Percentiles rank a stretch among this genome's conserved stretches.
These are phyloP conservation scores for Neurospora sublineolata DNA, from an alignment of 495 filamentous ascomycete species.

Conservation along the genomic window DNA sequence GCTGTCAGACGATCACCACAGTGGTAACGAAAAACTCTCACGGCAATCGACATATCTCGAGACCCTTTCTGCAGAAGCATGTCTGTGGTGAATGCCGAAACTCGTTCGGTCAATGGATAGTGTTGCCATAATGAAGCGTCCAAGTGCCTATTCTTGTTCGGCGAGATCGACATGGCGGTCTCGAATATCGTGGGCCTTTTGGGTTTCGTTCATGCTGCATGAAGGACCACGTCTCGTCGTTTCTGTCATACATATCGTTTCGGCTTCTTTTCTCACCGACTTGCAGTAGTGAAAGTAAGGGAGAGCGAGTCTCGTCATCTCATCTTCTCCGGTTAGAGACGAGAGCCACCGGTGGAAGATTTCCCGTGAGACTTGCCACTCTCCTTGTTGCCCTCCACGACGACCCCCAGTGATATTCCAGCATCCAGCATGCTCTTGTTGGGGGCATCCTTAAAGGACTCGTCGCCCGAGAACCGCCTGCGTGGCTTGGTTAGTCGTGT, in stretches of 20 bases:
- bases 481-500: not conserved
- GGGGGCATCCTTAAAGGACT: constrained; percentile 40
- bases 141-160: not conserved
- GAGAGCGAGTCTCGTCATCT: not conserved
- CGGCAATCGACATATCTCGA: not conserved
- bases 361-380: not conserved
- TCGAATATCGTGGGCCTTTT: not conserved
- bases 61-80: not conserved
- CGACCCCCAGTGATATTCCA: constrained; percentile 23
- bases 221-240: not conserved
- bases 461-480: constrained; percentile 69
- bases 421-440: constrained; percentile 17
- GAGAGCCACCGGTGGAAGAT: not conserved
- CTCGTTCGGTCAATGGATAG: not conserved
- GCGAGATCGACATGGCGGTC: not conserved
- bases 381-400: constrained; percentile 16
- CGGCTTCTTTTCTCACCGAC: not conserved
- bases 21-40: not conserved
- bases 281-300: not conserved
- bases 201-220: not conserved
- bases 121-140: not conserved
- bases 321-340: not conserved
- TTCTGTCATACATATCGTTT: not conserved
- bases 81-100: not conserved
- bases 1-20: not conserved